phyloP scores from a whole-genome alignment of 2,329 filamentous ascomycete genomes.

The Neoscytalidium dimidiatum region DNA sequence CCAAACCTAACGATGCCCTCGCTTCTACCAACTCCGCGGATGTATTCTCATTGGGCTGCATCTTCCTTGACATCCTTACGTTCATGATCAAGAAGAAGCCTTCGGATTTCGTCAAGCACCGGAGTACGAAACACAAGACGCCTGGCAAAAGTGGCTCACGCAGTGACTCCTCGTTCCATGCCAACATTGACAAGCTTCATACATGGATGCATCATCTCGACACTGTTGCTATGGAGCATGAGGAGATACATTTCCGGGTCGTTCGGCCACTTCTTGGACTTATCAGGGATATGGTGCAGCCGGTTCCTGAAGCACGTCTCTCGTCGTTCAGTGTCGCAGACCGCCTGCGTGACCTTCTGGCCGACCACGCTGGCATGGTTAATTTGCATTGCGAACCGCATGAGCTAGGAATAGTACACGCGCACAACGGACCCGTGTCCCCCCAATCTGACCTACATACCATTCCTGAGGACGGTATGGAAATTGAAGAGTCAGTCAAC shows the following conservation, averaged over 20 bases:
- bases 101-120: slow-evolving; percentile 66
- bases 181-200: slow-evolving; percentile 68
- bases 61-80: slow-evolving; percentile 71
- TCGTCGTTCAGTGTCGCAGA: slow-evolving; percentile 44
- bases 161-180: slow-evolving; percentile 71
- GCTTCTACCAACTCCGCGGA: slow-evolving; percentile 55
- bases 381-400: slow-evolving; percentile 34
- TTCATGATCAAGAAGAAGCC: slow-evolving; percentile 69
- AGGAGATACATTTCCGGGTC: slow-evolving; percentile 41
- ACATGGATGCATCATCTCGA: slow-evolving; percentile 66
- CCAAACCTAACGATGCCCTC: slow-evolving; percentile 30
- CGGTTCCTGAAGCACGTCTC: slow-evolving; percentile 43
- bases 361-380: slow-evolving; percentile 33
- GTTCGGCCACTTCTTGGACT: slow-evolving; percentile 44
- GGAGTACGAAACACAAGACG: slow-evolving; percentile 64
- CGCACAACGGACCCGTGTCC: neutral
- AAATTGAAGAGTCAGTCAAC: neutral
- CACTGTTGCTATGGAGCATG: slow-evolving; percentile 53
- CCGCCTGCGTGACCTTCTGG: slow-evolving; percentile 34
- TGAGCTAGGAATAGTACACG: neutral
- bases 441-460: slow-evolving; percentile 1
- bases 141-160: slow-evolving; percentile 56
- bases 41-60: slow-evolving; percentile 71
- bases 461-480: slow-evolving; percentile 6
- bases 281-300: slow-evolving; percentile 45